These are phyloP conservation scores for Apiospora arundinis DNA, from an alignment of 2,329 filamentous ascomycete species.

Conservation along the genomic window DNA sequence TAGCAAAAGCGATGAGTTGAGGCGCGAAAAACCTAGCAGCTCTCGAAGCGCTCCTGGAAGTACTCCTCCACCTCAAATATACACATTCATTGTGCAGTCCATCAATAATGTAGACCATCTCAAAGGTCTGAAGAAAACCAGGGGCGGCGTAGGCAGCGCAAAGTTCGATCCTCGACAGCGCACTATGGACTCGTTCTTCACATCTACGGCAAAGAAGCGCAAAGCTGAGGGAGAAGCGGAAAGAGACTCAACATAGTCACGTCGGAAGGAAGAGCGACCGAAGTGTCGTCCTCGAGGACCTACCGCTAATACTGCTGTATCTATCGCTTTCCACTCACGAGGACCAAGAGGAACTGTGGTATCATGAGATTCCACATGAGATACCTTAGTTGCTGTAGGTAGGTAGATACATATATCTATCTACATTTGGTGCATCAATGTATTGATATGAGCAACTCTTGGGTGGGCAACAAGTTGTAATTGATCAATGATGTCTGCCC, in stretches of 20 bases:
- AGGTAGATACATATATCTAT: too few relatives aligned
- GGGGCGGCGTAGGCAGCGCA: conserved; percentile 82
- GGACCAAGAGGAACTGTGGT: not conserved
- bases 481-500: too few relatives aligned
- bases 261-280: not conserved
- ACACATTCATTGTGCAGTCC: conserved; percentile 51
- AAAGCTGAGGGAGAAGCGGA: conserved; percentile 43
- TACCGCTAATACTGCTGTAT: not conserved
- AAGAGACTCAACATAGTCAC: conserved; percentile 23
- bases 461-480: too few relatives aligned
- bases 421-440: too few relatives aligned
- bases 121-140: conserved; percentile 74
- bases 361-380: not conserved
- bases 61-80: conserved; percentile 33
- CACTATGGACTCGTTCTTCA: conserved; percentile 79
- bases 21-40: too few relatives aligned
- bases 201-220: conserved; percentile 53
- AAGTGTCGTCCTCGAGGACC: not conserved
- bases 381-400: too few relatives aligned
- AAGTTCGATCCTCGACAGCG: conserved; percentile 77
- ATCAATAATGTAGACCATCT: conserved; percentile 79
- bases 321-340: not conserved
- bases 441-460: too few relatives aligned
- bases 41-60: too few relatives aligned
- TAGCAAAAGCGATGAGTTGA: not conserved